Evolutionary conservation across 805 yeast species (phyloP), one percentile per base, ranked within the genome.

Genomic region (Diddensiella caesifluorescens): DNA sequence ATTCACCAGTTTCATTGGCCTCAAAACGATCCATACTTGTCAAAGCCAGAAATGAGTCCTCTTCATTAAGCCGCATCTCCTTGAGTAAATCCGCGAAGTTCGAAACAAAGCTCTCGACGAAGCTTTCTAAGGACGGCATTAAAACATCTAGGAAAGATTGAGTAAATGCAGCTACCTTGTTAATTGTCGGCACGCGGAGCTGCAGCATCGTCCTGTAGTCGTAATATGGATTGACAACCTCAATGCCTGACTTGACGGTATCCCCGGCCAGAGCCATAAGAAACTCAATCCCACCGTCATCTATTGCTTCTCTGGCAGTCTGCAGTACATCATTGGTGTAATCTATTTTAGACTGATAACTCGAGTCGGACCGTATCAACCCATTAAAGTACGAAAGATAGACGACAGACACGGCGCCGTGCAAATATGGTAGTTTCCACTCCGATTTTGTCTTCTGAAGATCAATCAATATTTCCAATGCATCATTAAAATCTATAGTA

Each of bases 51-150:
- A 51, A 50, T 34, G 55, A 49, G 35, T 64, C 69, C 39, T 67
- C 71, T 38, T 68, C 71, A 27, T 53, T 52, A 25, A 55, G 46
- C 13, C 62, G 52, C 61, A 67, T 63, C 35, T 68, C 68, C 36
- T 60, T 60, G 9, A 69, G 52, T 18, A 67, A 45, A 38, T 64
- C 68, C 4, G 71, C 67, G 32, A 62, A 46, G 40, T 64, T 56
- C 1, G 58, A 49, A 13, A 65, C 49, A 23, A 68, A 47, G 1
- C 54, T 47, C 9, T 52, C 56, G 2, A 59, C 48, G 5, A 65
- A 43, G 5, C 38, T 18, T 31, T 55, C 58, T 33, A 63, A 43
- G 10, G 49, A 42, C 2, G 40, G 38, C 4, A 44, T 28, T 13
- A 61, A 34, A 6, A 39, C 39, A 12, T 36, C 48, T 13, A 37